Conservation (phyloP, 148 eudicot species). For the Camellia sinensis region DNA sequence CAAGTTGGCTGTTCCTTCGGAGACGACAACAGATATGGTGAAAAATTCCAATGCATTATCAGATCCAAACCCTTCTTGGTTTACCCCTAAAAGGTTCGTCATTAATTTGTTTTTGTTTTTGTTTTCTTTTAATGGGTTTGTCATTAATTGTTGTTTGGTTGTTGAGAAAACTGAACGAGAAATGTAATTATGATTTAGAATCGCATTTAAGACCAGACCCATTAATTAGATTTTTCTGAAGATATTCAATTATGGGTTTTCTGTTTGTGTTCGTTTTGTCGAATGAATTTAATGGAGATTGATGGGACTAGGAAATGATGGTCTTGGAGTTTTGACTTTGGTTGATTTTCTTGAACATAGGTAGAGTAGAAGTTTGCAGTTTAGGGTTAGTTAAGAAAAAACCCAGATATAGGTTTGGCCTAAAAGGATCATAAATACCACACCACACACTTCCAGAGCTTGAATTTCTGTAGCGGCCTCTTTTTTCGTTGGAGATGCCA, state of each 20-base stretch:
- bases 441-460: no score
- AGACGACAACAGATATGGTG: slow-evolving; percentile 35
- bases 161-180: not conserved
- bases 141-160: slow-evolving; percentile 10
- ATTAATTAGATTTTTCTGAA: not conserved
- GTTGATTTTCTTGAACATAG: not conserved
- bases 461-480: no score
- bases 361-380: not conserved
- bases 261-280: not conserved
- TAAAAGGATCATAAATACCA: no score
- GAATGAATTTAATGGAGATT: not conserved
- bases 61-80: slow-evolving; percentile 63
- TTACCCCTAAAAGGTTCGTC: slow-evolving; percentile 66
- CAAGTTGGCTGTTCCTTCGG: slow-evolving; percentile 27
- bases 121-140: slow-evolving; percentile 75
- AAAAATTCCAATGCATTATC: slow-evolving; percentile 11
- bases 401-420: no score
- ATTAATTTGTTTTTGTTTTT: not conserved
- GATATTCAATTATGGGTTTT: not conserved
- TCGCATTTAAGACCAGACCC: not conserved
- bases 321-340: not conserved
- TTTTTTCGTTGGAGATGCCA: no score
- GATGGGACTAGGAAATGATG: not conserved
- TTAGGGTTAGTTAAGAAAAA: not conserved
- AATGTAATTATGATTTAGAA: not conserved